Conservation (phyloP, 2,329 filamentous ascomycete genomes). For the Rutstroemia sp. region DNA sequence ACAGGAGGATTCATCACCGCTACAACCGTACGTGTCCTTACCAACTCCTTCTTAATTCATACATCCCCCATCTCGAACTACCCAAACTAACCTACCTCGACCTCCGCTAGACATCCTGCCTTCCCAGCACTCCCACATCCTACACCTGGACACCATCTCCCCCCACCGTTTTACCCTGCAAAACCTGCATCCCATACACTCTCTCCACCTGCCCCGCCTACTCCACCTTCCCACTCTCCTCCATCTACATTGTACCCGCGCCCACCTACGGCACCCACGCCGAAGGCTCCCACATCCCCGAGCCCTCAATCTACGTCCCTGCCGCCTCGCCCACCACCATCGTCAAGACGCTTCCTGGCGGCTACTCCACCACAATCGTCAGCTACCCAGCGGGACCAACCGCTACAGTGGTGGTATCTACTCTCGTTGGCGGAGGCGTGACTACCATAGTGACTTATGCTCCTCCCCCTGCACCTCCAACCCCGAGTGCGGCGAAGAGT, state of each 20-base stretch:
- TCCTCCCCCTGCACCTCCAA: not conserved
- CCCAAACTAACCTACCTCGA: not conserved
- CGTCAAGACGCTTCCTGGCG: not conserved
- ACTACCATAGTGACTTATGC: constrained; percentile 3
- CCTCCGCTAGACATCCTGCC: constrained; percentile 7
- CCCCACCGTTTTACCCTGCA: constrained; percentile 9
- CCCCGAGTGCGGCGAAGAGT: not conserved
- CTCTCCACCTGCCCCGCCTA: constrained; percentile 13
- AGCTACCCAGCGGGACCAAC: constrained; percentile 1
- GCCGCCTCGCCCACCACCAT: not conserved
- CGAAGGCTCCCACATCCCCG: not conserved
- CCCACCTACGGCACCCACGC: constrained; percentile 1
- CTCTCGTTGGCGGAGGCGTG: not conserved
- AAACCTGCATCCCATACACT: constrained; percentile 13
- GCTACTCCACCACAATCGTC: not conserved
- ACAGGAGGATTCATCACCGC: constrained; percentile 11
- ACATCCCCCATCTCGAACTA: too few relatives aligned
- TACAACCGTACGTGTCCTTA: not conserved
- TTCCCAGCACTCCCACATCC: constrained; percentile 6
- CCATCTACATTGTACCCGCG: not conserved
- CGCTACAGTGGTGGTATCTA: not conserved
- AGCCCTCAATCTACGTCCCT: constrained; percentile 5
- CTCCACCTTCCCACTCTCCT: constrained; percentile 1
- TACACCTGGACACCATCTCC: constrained; percentile 11
- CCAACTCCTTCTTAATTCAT: too few relatives aligned